A percentile compares a stretch with the other conserved stretches of the same genome.
Evolutionary conservation across 2,329 filamentous ascomycete genomes (phyloP).

Genomic region (Grosmannia huntii): DNA sequence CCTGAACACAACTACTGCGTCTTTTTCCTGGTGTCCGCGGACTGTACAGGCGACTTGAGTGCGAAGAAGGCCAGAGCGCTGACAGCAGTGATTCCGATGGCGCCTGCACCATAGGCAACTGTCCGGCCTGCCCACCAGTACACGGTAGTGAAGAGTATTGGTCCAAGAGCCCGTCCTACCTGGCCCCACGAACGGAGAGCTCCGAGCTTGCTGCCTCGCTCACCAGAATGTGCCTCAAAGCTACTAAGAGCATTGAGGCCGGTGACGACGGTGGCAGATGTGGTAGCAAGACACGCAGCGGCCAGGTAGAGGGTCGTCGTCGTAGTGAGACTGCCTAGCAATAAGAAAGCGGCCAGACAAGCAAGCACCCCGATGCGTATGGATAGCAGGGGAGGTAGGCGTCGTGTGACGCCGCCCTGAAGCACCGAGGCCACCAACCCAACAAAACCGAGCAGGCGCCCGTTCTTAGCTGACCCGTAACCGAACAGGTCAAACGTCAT

Average conservation of each 20-base stretch:
- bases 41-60: conserved; percentile 49
- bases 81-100: conserved; percentile 67
- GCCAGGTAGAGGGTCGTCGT: conserved; percentile 65
- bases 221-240: conserved; percentile 69
- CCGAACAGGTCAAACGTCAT: conserved; percentile 92
- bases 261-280: conserved; percentile 88
- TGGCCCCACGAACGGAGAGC: conserved; percentile 74
- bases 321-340: conserved; percentile 59
- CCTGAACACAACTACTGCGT: not conserved
- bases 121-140: conserved; percentile 98
- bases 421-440: conserved; percentile 85
- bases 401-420: conserved; percentile 81
- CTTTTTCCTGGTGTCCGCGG: conserved; percentile 12
- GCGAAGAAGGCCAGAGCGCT: conserved; percentile 56
- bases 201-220: conserved; percentile 78
- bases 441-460: conserved; percentile 77
- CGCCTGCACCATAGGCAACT: conserved; percentile 70
- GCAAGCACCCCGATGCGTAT: conserved; percentile 68
- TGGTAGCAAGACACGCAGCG: conserved; percentile 73
- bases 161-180: conserved; percentile 74
- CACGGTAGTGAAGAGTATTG: conserved; percentile 80
- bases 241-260: conserved; percentile 84
- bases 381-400: conserved; percentile 66
- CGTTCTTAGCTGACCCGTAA: conserved; percentile 68
- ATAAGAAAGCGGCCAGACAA: conserved; percentile 66